These are phyloP conservation scores for Pochonia chlamydosporia DNA, from an alignment of 2,329 filamentous ascomycete species.

Conservation along the genomic window DNA sequence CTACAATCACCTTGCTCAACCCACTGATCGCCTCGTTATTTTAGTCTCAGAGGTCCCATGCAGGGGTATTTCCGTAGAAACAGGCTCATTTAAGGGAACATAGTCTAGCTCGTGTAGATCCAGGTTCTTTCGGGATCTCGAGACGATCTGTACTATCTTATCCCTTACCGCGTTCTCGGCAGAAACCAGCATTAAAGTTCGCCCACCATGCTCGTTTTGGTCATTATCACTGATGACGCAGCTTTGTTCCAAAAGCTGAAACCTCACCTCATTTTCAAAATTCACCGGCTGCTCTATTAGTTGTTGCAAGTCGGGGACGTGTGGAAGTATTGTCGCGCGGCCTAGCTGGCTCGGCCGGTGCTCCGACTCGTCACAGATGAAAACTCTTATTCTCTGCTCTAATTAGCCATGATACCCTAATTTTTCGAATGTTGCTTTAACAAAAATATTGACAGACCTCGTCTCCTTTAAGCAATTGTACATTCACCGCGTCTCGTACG, in stretches of 20 bases:
- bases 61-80: background rate
- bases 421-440: background rate
- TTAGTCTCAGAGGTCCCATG: background rate
- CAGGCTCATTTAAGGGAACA: background rate
- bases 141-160: background rate
- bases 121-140: background rate
- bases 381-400: background rate
- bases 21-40: background rate
- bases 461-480: background rate
- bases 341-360: background rate
- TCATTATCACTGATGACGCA: background rate
- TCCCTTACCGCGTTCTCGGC: background rate
- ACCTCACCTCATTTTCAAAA: background rate
- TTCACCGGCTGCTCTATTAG: background rate
- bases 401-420: background rate
- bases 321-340: background rate
- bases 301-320: background rate
- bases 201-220: background rate
- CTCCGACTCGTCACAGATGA: background rate
- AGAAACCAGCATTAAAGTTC: background rate
- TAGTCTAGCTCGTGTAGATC: background rate
- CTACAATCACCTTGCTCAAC: background rate
- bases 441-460: background rate
- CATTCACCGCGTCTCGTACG: background rate
- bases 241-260: background rate